phyloP scores from a whole-genome alignment of 495 filamentous ascomycete genomes.

The Annulohypoxylon stygium region DNA sequence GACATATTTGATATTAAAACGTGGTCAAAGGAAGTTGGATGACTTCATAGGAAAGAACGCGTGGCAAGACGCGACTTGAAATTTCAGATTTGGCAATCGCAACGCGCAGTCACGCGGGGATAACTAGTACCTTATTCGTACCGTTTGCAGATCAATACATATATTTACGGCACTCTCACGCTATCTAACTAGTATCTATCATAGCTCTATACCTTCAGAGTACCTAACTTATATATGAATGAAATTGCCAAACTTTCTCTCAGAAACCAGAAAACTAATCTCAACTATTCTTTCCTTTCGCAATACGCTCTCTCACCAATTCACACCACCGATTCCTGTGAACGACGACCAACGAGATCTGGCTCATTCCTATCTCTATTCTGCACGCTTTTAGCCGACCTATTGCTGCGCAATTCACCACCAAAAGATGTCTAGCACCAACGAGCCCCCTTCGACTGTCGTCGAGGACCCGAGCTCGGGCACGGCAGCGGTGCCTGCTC shows the following conservation, averaged over 20 bases:
- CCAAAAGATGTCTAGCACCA: constrained; percentile 17
- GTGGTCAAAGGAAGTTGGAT: not conserved
- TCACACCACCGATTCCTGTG: not conserved
- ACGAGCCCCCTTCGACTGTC: constrained; percentile 5
- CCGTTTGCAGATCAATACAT: not conserved
- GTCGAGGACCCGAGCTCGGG: not conserved
- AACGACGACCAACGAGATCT: constrained; percentile 45
- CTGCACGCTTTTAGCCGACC: constrained; percentile 47
- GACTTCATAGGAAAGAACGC: constrained; percentile 31
- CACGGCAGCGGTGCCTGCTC: constrained; percentile 1
- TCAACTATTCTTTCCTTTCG: not conserved
- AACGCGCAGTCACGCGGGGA: constrained; percentile 50
- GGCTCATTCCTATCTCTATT: constrained; percentile 46
- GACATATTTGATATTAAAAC: not conserved
- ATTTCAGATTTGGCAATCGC: constrained; percentile 1
- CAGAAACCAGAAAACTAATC: not conserved
- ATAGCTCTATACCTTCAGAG: not conserved
- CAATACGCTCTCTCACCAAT: not conserved
- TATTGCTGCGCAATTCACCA: not conserved
- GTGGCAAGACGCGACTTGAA: constrained; percentile 38
- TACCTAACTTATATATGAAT: not conserved
- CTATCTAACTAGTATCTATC: not conserved
- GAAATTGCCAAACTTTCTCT: not conserved
- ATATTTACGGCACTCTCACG: not conserved
- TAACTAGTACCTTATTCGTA: not conserved